Evolutionary conservation across 257 asterid genomes (phyloP).

Genomic region (Fraxinus anomala): DNA sequence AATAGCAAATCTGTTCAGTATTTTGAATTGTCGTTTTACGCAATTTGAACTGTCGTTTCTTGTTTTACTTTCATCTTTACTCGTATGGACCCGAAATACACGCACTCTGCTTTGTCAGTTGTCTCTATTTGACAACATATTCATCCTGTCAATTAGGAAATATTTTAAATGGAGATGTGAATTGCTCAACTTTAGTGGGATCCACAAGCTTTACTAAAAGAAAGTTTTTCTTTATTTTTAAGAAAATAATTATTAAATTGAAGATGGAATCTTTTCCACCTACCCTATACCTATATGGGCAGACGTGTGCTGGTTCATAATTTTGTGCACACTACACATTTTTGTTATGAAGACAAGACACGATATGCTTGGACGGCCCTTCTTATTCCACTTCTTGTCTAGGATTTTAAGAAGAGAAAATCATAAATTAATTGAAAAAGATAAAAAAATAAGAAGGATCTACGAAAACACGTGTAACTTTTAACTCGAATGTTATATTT

Average conservation of each 20-base stretch:
- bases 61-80: neutral
- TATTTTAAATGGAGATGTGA: neutral
- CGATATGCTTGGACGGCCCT: too few relatives aligned
- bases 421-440: too few relatives aligned
- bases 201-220: conserved; percentile 24
- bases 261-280: neutral
- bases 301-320: neutral
- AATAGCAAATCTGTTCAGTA: neutral
- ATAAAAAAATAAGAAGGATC: too few relatives aligned
- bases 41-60: neutral
- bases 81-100: conserved; percentile 15
- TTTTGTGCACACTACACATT: too few relatives aligned
- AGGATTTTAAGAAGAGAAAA: too few relatives aligned
- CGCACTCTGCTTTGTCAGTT: conserved; percentile 39
- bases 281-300: neutral
- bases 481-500: too few relatives aligned
- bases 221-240: conserved; percentile 3
- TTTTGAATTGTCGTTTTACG: too few relatives aligned
- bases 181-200: conserved; percentile 24
- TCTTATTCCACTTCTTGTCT: too few relatives aligned
- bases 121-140: conserved; percentile 1
- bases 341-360: too few relatives aligned
- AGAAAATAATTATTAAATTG: neutral
- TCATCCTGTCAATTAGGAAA: neutral
- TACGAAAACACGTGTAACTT: too few relatives aligned